These are phyloP conservation scores for Penicillium expansum DNA, from an alignment of 2,329 filamentous ascomycete genomes.

Conservation along the genomic window DNA sequence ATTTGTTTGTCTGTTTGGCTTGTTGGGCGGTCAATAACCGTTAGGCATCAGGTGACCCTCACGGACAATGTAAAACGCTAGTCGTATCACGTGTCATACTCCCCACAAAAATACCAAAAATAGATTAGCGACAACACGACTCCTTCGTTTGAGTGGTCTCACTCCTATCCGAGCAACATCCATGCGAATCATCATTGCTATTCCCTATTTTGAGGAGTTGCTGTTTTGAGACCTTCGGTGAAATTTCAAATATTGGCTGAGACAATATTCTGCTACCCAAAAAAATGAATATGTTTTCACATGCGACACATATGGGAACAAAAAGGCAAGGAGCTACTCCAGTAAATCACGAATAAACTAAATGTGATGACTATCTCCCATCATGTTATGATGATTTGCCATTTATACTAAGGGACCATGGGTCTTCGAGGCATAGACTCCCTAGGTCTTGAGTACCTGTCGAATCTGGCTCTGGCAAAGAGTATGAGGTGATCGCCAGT, in stretches of 20 bases:
- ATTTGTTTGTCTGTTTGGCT: conserved; percentile 3
- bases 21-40: conserved; percentile 3
- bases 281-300: background rate
- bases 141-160: background rate
- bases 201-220: background rate
- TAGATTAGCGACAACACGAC: background rate
- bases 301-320: background rate
- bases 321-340: background rate
- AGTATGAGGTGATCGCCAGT: too few relatives aligned
- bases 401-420: too few relatives aligned
- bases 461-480: too few relatives aligned
- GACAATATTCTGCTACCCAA: background rate
- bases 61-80: background rate
- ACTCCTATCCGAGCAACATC: background rate
- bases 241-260: background rate
- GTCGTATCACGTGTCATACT: background rate
- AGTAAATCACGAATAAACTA: too few relatives aligned
- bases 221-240: background rate
- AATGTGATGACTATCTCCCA: too few relatives aligned
- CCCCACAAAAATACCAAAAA: background rate
- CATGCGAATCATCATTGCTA: background rate
- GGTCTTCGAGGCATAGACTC: background rate
- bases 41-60: conserved; percentile 6
- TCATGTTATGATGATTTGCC: too few relatives aligned
- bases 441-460: background rate